phyloP scores from a whole-genome alignment of 2,329 filamentous ascomycete genomes.

The Pseudogymnoascus sp. region DNA sequence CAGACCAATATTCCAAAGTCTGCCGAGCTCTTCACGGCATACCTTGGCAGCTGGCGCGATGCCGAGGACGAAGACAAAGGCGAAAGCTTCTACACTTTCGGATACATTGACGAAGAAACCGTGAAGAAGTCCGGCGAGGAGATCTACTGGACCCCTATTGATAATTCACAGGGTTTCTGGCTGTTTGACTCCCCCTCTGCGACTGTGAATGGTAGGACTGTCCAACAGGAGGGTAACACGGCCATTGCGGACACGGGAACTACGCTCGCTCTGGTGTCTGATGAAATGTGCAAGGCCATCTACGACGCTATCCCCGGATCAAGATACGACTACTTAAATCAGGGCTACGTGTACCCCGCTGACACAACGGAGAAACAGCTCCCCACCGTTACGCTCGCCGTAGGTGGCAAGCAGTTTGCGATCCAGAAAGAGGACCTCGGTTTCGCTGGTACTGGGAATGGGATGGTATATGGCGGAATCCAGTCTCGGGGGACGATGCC shows the following conservation, averaged over 20 bases:
- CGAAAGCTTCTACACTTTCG: conserved; percentile 64
- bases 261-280: conserved; percentile 57
- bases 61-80: conserved; percentile 32
- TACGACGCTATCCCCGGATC: conserved; percentile 57
- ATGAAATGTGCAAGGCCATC: conserved; percentile 51
- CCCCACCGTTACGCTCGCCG: conserved; percentile 53
- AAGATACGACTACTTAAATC: conserved; percentile 44
- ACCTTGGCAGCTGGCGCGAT: conserved; percentile 47
- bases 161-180: conserved; percentile 63
- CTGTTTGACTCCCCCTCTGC: conserved; percentile 50
- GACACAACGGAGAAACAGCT: conserved; percentile 42
- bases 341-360: conserved; percentile 58
- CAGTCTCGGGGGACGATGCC: conserved; percentile 46
- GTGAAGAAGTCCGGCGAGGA: conserved; percentile 45
- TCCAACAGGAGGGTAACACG: conserved; percentile 46
- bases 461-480: conserved; percentile 51
- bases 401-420: conserved; percentile 51
- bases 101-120: conserved; percentile 58
- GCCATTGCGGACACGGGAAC: conserved; percentile 68
- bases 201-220: conserved; percentile 47
- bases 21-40: conserved; percentile 49
- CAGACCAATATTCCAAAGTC: conserved; percentile 42
- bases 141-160: conserved; percentile 52
- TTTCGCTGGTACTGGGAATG: conserved; percentile 45
- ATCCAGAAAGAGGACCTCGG: conserved; percentile 52